A percentile compares a stretch with the other conserved stretches of the same genome.
phyloP scores from a whole-genome alignment of 2,329 filamentous ascomycete species.

The Colletotrichum phormii region DNA sequence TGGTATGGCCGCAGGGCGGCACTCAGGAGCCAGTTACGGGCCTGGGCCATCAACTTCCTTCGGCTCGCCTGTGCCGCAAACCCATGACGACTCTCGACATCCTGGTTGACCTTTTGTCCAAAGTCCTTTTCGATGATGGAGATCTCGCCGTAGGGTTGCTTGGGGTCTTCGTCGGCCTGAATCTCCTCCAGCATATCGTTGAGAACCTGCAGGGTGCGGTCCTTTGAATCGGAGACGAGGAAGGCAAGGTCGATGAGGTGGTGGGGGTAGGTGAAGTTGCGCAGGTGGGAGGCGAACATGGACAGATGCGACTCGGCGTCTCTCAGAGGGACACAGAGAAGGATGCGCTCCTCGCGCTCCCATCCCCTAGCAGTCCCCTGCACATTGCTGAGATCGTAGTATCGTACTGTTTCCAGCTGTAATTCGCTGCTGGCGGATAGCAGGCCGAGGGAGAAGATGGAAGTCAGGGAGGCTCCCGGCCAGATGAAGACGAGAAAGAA shows the following conservation, averaged over 20 bases:
- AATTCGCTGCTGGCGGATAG: slow-evolving; percentile 75
- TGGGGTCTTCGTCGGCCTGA: slow-evolving; percentile 82
- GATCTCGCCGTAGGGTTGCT: slow-evolving; percentile 91
- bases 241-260: slow-evolving; percentile 97
- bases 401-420: slow-evolving; percentile 93
- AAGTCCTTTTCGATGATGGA: slow-evolving; percentile 99
- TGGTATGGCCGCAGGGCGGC: slow-evolving; percentile 94
- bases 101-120: slow-evolving; percentile 96
- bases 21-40: slow-evolving; percentile 95
- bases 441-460: slow-evolving; percentile 75
- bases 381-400: slow-evolving; percentile 94
- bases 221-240: slow-evolving; percentile 96
- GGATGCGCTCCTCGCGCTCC: slow-evolving; percentile 95
- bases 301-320: slow-evolving; percentile 91
- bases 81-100: slow-evolving; percentile 96
- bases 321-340: slow-evolving; percentile 92
- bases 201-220: slow-evolving; percentile 83
- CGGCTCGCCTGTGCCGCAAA: slow-evolving; percentile 95
- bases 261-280: slow-evolving; percentile 97
- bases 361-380: slow-evolving; percentile 92
- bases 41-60: slow-evolving; percentile 97
- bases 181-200: slow-evolving; percentile 80
- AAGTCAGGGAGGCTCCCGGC: slow-evolving; percentile 72
- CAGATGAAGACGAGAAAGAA: slow-evolving; percentile 82
- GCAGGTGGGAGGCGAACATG: slow-evolving; percentile 99